Percentiles rank a stretch among this genome's conserved stretches.
Evolutionary conservation across 2,329 filamentous ascomycete species (phyloP).

Genomic region (Lachnum nothofagi): DNA sequence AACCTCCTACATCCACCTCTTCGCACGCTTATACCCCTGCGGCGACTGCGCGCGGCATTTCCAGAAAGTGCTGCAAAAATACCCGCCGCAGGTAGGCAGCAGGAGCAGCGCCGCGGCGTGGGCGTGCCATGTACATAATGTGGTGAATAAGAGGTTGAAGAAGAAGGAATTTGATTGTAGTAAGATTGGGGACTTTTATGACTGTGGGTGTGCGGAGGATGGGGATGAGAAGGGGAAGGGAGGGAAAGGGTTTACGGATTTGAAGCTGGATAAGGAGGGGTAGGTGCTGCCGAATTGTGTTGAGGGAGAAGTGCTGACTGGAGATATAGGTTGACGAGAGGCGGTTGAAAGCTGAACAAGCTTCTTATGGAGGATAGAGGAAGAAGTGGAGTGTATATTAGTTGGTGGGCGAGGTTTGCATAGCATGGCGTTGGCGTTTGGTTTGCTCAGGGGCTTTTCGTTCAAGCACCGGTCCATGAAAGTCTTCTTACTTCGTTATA

Average conservation of each 20-base stretch:
- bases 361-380: too few species aligned
- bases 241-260: conserved; percentile 30
- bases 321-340: conserved; percentile 14
- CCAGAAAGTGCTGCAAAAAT: conserved; percentile 55
- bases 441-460: too few species aligned
- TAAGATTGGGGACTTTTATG: conserved; percentile 65
- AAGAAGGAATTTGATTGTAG: conserved; percentile 61
- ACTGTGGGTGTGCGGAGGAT: conserved; percentile 67
- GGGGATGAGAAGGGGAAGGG: conserved; percentile 35
- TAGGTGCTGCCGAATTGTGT: conserved; percentile 11
- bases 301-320: not conserved
- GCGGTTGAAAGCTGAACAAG: conserved; percentile 23
- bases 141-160: conserved; percentile 59
- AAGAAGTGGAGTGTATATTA: conserved; percentile 1
- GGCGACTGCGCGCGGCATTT: conserved; percentile 67
- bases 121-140: conserved; percentile 64
- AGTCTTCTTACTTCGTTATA: too few species aligned
- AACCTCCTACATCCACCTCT: conserved; percentile 60
- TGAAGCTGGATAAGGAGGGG: conserved; percentile 31
- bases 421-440: conserved; percentile 11
- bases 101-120: conserved; percentile 61
- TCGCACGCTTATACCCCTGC: conserved; percentile 65
- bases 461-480: too few species aligned
- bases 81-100: conserved; percentile 60
- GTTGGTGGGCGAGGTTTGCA: conserved; percentile 1